Base-by-base conservation (phyloP, 164 flowering plant species). In the Cinnamomum chago region DNA sequence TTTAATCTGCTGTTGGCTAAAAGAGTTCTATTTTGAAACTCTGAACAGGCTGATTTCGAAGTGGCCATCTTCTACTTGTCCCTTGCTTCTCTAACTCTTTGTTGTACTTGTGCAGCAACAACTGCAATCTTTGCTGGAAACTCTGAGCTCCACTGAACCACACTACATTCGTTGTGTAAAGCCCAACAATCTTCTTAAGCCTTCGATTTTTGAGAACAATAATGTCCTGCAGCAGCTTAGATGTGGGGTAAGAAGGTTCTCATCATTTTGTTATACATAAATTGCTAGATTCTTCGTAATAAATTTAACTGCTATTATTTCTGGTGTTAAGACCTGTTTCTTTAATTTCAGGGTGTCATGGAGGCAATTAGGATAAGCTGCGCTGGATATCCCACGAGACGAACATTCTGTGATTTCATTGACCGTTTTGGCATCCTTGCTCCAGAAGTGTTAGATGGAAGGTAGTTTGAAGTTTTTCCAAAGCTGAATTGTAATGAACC, bases 101-200 rank as follows among this genome's bases (percentile, higher is more conserved):
- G 68, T 40, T 58, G 5, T 68, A 70, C 18, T 35, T 70, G 50
- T 86, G 79, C 89, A 95, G 99, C 99, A 90, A 93, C 99, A 95
- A 95, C 76, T 95, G 79, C 90, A 85, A 85, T 50, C 89, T 55
- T 76, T 95, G 85, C 92, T 95, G 73, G 98, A 93, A 83, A 95
- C 96, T 73, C 85, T 93, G 76, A 95, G 91, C 83, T 33, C 90
- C 24, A 90, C 97, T 17, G 98, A 95, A 80, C 99, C 99, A 64
- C 99, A 93, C 86, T 95, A 95, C 77, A 91, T 95, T 68, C 98
- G 99, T 20, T 95, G 99, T 86, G 94, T 95, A 50, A 95, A 95
- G 86, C 99, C 99, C 18, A 95, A 95, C 82, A 93, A 90, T 84
- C 86, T 95, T 81, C 95, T 95, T 33, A 95, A 91, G 81, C 99